phyloP scores from a whole-genome alignment of 2,329 filamentous ascomycete genomes.

The Colletotrichum siamense region DNA sequence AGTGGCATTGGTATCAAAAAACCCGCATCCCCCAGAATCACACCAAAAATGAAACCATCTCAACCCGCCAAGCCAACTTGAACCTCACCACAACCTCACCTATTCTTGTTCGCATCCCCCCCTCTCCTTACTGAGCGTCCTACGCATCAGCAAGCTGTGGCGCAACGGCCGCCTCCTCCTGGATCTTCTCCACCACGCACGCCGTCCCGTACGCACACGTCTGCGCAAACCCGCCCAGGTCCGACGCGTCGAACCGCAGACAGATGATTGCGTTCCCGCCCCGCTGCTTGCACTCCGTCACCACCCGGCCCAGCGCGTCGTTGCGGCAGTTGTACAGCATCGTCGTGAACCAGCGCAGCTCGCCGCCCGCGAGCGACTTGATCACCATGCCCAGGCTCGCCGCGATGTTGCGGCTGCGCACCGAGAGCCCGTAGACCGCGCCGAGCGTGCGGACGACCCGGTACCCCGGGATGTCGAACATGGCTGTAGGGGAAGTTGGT shows the following conservation, averaged over 20 bases:
- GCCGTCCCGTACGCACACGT: slow-evolving; percentile 67
- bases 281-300: slow-evolving; percentile 60
- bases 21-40: neutral
- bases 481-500: slow-evolving; percentile 40
- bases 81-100: neutral
- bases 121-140: neutral
- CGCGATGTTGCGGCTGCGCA: slow-evolving; percentile 63
- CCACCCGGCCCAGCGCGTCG: slow-evolving; percentile 60
- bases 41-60: neutral
- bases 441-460: slow-evolving; percentile 62
- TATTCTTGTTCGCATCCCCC: neutral
- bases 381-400: slow-evolving; percentile 60
- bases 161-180: slow-evolving; percentile 30
- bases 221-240: slow-evolving; percentile 61
- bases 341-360: slow-evolving; percentile 63
- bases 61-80: neutral
- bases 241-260: slow-evolving; percentile 62
- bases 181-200: slow-evolving; percentile 61
- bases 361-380: slow-evolving; percentile 63
- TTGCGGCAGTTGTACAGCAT: slow-evolving; percentile 65
- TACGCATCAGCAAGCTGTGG: slow-evolving; percentile 7
- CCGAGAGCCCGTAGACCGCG: slow-evolving; percentile 62
- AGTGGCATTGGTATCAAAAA: neutral
- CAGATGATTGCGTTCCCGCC: slow-evolving; percentile 67
- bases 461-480: slow-evolving; percentile 69